Percentiles rank a stretch among this genome's conserved stretches.
Evolutionary conservation across 2,329 filamentous ascomycete genomes (phyloP).

Genomic region (Talaromyces sp.): DNA sequence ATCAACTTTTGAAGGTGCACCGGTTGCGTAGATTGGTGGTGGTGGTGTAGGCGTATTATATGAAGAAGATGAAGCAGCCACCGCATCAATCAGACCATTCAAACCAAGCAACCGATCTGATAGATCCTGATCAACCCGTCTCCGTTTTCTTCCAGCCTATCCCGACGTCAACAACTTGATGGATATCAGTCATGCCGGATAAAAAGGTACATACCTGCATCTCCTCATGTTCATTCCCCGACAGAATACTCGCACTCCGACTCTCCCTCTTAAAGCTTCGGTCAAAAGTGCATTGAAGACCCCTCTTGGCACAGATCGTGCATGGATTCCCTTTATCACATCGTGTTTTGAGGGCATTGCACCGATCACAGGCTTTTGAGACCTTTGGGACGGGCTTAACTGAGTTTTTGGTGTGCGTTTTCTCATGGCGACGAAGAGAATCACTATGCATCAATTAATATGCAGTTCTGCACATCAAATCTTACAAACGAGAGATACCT

Average conservation of each 20-base stretch:
- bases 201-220: not conserved
- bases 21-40: not conserved
- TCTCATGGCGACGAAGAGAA: constrained; percentile 16
- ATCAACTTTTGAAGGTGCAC: not conserved
- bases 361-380: constrained; percentile 18
- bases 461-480: not conserved
- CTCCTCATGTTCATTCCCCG: not conserved
- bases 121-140: not conserved
- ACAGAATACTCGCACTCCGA: constrained; percentile 6
- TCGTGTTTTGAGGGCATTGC: constrained; percentile 15
- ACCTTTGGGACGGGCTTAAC: constrained; percentile 1
- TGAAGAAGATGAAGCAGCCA: not conserved
- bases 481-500: not conserved
- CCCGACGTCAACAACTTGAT: not conserved
- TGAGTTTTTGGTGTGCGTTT: constrained; percentile 5
- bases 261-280: constrained; percentile 2
- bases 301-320: constrained; percentile 12
- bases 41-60: not conserved
- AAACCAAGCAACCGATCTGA: not conserved
- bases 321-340: constrained; percentile 20
- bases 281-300: constrained; percentile 18
- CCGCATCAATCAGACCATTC: not conserved
- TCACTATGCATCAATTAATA: constrained; percentile 7
- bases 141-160: constrained; percentile 4
- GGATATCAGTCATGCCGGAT: no score